Percentiles rank a stretch among this genome's conserved stretches.
phyloP scores from a whole-genome alignment of 306 rosid species.

The Medicago truncatula region DNA sequence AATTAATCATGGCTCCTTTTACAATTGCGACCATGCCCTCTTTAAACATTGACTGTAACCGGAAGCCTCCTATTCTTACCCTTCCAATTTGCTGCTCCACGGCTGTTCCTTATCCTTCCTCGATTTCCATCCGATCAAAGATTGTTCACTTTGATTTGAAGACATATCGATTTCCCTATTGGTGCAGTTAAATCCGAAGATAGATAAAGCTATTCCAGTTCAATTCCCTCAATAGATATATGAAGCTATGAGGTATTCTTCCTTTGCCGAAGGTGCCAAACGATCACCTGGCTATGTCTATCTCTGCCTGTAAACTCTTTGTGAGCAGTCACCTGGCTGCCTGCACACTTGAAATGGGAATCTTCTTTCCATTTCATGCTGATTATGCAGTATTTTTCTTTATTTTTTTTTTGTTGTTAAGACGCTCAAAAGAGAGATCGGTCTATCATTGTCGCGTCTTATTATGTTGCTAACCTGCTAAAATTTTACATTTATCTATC shows the following conservation, averaged over 20 bases:
- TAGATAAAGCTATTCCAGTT: slow-evolving; percentile 77
- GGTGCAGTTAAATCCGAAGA: slow-evolving; percentile 73
- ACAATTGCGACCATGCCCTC: slow-evolving; percentile 49
- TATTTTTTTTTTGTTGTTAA: neutral
- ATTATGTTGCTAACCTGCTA: neutral
- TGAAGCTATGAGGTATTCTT: slow-evolving; percentile 87
- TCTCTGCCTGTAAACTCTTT: slow-evolving; percentile 85
- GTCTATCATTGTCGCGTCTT: neutral
- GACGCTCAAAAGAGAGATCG: neutral
- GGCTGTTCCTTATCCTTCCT: slow-evolving; percentile 45
- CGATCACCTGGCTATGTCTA: slow-evolving; percentile 94
- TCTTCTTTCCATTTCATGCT: slow-evolving; percentile 5
- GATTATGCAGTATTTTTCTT: neutral
- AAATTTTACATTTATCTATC: slow-evolving; percentile 13
- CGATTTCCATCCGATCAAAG: slow-evolving; percentile 43
- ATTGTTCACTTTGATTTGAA: slow-evolving; percentile 73
- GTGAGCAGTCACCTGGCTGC: slow-evolving; percentile 82
- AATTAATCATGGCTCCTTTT: slow-evolving; percentile 57
- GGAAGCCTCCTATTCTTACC: slow-evolving; percentile 41
- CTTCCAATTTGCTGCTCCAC: slow-evolving; percentile 55
- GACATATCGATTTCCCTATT: slow-evolving; percentile 70
- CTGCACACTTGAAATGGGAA: slow-evolving; percentile 95
- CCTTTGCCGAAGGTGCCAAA: slow-evolving; percentile 78
- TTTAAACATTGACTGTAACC: slow-evolving; percentile 44
- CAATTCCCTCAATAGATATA: slow-evolving; percentile 78